Evolutionary conservation across 495 filamentous ascomycete species (phyloP), one percentile per base, ranked within the genome.

Genomic region (Hyaloscypha finlandica): DNA sequence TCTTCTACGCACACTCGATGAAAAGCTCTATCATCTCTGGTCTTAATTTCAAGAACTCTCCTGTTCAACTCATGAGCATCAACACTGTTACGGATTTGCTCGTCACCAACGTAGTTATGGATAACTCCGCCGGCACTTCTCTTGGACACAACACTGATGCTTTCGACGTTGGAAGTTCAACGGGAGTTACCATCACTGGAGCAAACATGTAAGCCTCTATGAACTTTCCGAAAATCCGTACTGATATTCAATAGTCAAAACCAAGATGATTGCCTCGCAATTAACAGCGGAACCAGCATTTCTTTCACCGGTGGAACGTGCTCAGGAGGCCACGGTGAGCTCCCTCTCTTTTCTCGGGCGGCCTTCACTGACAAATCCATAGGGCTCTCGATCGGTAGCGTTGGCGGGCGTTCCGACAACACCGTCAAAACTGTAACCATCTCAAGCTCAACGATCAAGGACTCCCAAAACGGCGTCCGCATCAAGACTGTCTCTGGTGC

Each of bases 91-190:
- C 77, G 12, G 79, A 81, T 48, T 74, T 88, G 19, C 78, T 77
- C 2, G 55, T 91, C 25, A 73, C 74, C 48, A 67, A 74, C 29
- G 80, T 89, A 68, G 87, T 32, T 4, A 69, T 72, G 19, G 67
- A 72, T 54, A 88, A 90, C 78, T 58, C 65, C 4, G 66, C 79
- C 2, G 86, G 78, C 19, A 87, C 62, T 11, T 71, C 22, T 39
- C 25, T 77, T 11, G 87, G 82, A 39, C 85, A 88, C 67, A 91
- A 90, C 77, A 89, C 88, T 11, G 88, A 90, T 72, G 88, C 80
- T 19, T 90, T 90, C 71, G 88, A 90, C 67, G 77, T 90, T 67
- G 81, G 85, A 54, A 55, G 51, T 19, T 63, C 16, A 53, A 81
- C 75, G 51, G 78, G 80, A 16, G 76, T 88, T 29, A 83, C 78